A percentile compares a stretch with the other conserved stretches of the same genome.
These are phyloP conservation scores for Saccharomycopsis fibuligera DNA, from an alignment of 805 yeast species.

Conservation along the genomic window DNA sequence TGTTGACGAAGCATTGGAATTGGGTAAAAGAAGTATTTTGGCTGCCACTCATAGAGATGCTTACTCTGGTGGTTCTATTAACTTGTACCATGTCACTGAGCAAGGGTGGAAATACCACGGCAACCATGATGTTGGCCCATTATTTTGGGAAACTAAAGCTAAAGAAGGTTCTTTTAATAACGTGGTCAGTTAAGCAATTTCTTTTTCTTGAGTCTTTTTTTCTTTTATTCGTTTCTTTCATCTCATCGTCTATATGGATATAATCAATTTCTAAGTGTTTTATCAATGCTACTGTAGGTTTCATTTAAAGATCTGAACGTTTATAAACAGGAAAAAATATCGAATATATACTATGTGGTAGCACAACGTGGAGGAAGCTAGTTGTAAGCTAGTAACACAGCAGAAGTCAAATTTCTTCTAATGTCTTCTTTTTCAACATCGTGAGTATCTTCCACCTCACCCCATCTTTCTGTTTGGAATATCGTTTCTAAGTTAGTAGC, in stretches of 20 bases:
- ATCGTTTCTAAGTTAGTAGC: slow-evolving; percentile 77
- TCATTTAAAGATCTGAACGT: neutral
- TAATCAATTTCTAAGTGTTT: neutral
- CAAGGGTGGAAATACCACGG: slow-evolving; percentile 96
- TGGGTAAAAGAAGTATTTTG: slow-evolving; percentile 91
- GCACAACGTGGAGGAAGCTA: too few species aligned
- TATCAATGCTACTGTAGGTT: neutral
- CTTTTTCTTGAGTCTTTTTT: neutral
- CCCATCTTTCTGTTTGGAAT: slow-evolving; percentile 88
- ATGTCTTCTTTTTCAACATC: slow-evolving; percentile 94
- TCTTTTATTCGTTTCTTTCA: neutral
- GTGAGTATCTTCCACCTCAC: slow-evolving; percentile 97
- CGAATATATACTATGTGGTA: too few species aligned
- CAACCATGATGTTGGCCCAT: slow-evolving; percentile 83
- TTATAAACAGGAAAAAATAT: neutral
- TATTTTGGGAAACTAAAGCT: slow-evolving; percentile 88
- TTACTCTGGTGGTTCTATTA: slow-evolving; percentile 93
- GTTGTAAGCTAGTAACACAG: slow-evolving; percentile 50
- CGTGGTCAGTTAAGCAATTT: slow-evolving; percentile 42
- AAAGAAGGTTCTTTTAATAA: slow-evolving; percentile 85
- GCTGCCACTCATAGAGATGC: slow-evolving; percentile 99
- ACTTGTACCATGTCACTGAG: slow-evolving; percentile 88
- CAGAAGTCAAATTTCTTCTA: slow-evolving; percentile 73
- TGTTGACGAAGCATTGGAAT: slow-evolving; percentile 87
- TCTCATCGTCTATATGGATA: neutral